Percentiles rank a stretch among this genome's conserved stretches.
Evolutionary conservation across 2,329 filamentous ascomycete species (phyloP).

Genomic region (Nigrospora oryzae): DNA sequence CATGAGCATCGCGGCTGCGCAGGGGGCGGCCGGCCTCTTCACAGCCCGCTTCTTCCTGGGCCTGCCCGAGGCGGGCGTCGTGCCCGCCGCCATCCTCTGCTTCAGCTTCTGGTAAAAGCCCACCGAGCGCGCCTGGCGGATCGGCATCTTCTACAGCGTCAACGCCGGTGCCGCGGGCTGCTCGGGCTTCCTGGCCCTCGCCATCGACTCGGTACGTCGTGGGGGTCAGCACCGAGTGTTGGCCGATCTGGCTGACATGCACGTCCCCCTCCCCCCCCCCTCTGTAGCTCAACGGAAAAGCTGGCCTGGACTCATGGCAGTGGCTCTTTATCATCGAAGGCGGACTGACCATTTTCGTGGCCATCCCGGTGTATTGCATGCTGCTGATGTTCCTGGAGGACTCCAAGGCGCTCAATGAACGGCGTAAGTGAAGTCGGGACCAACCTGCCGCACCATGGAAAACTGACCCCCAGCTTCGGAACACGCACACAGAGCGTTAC

Average conservation of each 20-base stretch:
- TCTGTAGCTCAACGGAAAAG: conserved; percentile 10
- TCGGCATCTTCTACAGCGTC: not conserved
- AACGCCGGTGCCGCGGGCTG: not conserved
- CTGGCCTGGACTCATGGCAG: conserved; percentile 7
- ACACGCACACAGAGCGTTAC: not conserved
- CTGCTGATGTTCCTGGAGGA: conserved; percentile 4
- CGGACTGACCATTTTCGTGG: conserved; percentile 8
- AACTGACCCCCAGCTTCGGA: no score
- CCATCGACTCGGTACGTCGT: not conserved
- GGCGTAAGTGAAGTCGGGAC: not conserved
- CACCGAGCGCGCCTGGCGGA: not conserved
- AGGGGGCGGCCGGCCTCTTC: conserved; percentile 13
- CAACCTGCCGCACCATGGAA: no score
- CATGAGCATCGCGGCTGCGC: conserved; percentile 11
- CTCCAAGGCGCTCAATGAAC: not conserved
- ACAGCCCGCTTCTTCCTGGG: conserved; percentile 14
- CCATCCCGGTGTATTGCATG: conserved; percentile 4
- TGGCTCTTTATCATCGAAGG: conserved; percentile 17
- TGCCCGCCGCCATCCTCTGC: conserved; percentile 16
- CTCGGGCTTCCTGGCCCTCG: not conserved
- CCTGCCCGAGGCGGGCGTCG: conserved; percentile 16
- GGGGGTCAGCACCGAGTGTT: no score
- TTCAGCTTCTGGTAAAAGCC: not conserved
- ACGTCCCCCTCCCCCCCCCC: conserved; percentile 1
- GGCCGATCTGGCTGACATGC: not conserved